phyloP scores from a whole-genome alignment of 768 basidiomycete genomes.

The Clitopilus passeckerianus region DNA sequence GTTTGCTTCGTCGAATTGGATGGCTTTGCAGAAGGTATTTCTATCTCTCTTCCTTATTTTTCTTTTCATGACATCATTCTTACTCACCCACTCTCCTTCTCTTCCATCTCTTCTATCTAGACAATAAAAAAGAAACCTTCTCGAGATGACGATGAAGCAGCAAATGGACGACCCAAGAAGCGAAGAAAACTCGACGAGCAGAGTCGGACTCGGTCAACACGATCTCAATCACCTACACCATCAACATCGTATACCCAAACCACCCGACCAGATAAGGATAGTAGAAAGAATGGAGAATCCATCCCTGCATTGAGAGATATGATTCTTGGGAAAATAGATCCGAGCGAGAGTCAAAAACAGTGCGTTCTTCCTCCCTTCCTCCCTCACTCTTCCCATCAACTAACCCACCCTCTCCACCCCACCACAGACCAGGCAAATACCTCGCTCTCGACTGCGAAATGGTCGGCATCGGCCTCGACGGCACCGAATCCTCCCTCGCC shows the following conservation, averaged over 20 bases:
- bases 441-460: slow-evolving; percentile 95
- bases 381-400: slow-evolving; percentile 1
- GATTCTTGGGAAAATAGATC: slow-evolving; percentile 42
- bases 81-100: not conserved
- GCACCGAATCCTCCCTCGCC: slow-evolving; percentile 78
- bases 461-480: slow-evolving; percentile 90
- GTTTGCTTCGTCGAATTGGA: slow-evolving; percentile 55
- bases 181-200: slow-evolving; percentile 21
- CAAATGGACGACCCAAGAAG: slow-evolving; percentile 14
- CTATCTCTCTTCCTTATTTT: not conserved
- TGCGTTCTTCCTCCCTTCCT: slow-evolving; percentile 23
- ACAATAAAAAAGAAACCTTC: slow-evolving; percentile 10
- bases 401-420: slow-evolving; percentile 5
- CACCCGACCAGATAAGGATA: not conserved
- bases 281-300: slow-evolving; percentile 38
- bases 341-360: slow-evolving; percentile 36
- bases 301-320: slow-evolving; percentile 41
- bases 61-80: too few species aligned
- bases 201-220: not conserved
- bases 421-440: slow-evolving; percentile 61
- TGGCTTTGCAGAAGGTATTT: slow-evolving; percentile 46
- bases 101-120: not conserved
- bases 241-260: not conserved
- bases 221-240: slow-evolving; percentile 7
- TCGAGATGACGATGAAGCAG: not conserved